These are phyloP conservation scores for Trichophyton mentagrophytes DNA, from an alignment of 2,329 filamentous ascomycete genomes.

Conservation along the genomic window DNA sequence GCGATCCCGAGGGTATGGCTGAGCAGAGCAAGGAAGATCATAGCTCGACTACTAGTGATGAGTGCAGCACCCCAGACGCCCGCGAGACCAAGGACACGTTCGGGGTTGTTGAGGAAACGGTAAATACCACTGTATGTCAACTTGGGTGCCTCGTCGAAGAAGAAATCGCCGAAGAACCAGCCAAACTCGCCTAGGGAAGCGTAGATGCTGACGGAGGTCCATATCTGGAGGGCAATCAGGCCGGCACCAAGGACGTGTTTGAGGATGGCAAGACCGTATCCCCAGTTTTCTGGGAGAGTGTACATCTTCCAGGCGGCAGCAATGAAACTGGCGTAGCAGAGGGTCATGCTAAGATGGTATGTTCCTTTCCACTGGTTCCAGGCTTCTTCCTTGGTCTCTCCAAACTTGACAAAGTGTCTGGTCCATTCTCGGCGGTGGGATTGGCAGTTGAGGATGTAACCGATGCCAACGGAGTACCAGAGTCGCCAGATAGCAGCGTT, in stretches of 20 bases:
- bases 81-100: conserved; percentile 82
- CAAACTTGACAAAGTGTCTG: conserved; percentile 92
- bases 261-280: conserved; percentile 69
- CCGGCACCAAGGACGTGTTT: conserved; percentile 74
- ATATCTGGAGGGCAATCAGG: conserved; percentile 74
- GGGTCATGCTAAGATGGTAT: conserved; percentile 81
- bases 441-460: conserved; percentile 70
- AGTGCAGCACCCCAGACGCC: conserved; percentile 92
- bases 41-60: conserved; percentile 76
- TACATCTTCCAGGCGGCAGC: conserved; percentile 97
- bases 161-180: conserved; percentile 99
- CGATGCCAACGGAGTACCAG: conserved; percentile 85
- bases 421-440: conserved; percentile 91
- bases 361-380: conserved; percentile 98
- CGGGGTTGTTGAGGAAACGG: conserved; percentile 93
- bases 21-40: conserved; percentile 74
- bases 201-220: conserved; percentile 88
- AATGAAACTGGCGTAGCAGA: conserved; percentile 80
- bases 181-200: conserved; percentile 94
- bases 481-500: conserved; percentile 75
- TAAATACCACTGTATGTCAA: conserved; percentile 96
- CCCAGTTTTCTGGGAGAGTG: conserved; percentile 71
- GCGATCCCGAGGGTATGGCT: conserved; percentile 74
- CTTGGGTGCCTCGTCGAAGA: conserved; percentile 79
- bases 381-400: conserved; percentile 77